phyloP scores from a whole-genome alignment of 441 rosid species.

The Pelargonium cotyledonis region DNA sequence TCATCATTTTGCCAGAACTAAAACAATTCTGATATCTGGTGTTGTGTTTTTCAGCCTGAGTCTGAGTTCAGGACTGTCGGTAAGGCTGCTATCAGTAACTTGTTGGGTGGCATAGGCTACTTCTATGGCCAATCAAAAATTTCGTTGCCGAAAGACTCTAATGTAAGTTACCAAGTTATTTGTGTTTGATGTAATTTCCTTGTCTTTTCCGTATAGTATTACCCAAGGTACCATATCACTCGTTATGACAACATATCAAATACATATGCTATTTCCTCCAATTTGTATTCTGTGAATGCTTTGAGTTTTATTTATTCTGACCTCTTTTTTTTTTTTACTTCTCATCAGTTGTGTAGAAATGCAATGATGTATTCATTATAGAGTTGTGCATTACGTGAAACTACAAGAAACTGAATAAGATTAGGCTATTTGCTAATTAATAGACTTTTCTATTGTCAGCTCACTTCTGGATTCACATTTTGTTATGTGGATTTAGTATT shows the following conservation, averaged over 20 bases:
- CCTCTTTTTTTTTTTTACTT: no score
- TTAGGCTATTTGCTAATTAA: no score
- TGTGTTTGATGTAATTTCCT: conserved; percentile 10
- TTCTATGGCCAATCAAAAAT: conserved; percentile 90
- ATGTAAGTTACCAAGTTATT: conserved; percentile 55
- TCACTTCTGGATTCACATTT: conserved; percentile 13
- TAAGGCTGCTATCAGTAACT: conserved; percentile 79
- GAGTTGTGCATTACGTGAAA: neutral
- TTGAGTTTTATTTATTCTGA: no score
- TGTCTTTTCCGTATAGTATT: conserved; percentile 3
- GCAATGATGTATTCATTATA: no score
- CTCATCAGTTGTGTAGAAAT: no score
- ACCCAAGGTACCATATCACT: neutral
- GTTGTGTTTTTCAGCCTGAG: conserved; percentile 53
- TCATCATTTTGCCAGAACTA: neutral
- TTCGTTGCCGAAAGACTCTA: conserved; percentile 43
- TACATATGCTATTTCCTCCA: neutral
- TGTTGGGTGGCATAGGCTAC: conserved; percentile 97
- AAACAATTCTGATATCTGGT: neutral
- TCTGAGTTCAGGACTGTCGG: conserved; percentile 58
- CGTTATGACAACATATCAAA: neutral
- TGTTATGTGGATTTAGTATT: neutral
- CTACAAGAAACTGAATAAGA: neutral
- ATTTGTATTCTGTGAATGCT: no score
- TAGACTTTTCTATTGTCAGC: neutral